phyloP scores from a whole-genome alignment of 495 filamentous ascomycete genomes.

The Xylaria castorea region DNA sequence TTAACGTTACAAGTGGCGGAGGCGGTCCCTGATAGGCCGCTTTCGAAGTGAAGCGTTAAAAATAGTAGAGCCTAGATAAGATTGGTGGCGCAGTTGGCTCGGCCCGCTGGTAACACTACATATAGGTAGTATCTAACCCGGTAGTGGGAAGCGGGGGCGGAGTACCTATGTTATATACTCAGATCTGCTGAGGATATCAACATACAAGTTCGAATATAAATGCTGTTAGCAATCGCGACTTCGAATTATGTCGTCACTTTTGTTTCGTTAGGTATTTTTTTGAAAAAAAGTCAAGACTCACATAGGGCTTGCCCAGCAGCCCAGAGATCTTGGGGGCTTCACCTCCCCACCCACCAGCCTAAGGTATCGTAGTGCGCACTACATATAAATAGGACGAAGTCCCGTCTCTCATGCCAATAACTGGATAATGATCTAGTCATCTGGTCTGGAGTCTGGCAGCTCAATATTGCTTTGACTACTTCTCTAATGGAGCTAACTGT shows the following conservation, averaged over 20 bases:
- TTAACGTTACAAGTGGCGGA: no score
- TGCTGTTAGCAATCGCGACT: neutral
- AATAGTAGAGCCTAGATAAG: no score
- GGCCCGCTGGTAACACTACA: no score
- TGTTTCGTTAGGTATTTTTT: neutral
- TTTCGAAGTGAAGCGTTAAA: no score
- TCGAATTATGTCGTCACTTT: neutral
- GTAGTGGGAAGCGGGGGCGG: no score
- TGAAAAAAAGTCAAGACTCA: neutral
- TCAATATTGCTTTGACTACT: neutral
- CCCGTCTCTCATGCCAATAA: neutral
- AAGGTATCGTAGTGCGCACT: neutral
- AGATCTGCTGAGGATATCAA: no score
- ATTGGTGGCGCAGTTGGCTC: no score
- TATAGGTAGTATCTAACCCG: no score
- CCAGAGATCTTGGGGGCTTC: neutral
- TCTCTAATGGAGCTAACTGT: constrained; percentile 1
- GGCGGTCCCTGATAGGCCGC: no score
- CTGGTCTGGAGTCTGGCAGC: neutral
- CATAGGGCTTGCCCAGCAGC: neutral
- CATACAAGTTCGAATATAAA: no score
- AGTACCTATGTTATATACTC: no score
- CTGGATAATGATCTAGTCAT: neutral
- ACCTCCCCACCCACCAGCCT: neutral
- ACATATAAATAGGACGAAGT: neutral